A percentile compares a stretch with the other conserved stretches of the same genome.
Evolutionary conservation across 768 basidiomycete genomes (phyloP).

Genomic region (Tricholoma saponaceum): DNA sequence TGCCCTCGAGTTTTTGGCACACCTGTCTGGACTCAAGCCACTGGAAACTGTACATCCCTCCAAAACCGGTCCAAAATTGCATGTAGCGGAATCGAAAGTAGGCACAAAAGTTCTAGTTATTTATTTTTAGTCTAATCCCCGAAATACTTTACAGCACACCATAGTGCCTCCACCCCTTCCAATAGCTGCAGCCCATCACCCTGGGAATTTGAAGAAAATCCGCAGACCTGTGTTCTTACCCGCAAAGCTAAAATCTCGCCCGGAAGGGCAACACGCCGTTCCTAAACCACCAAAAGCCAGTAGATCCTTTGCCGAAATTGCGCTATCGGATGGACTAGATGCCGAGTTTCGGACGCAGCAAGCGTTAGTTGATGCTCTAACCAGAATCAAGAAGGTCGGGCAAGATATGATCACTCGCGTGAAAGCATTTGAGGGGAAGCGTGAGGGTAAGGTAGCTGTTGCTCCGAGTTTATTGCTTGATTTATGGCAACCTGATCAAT

Average conservation of each 20-base stretch:
- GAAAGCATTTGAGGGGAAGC: slow-evolving; percentile 4
- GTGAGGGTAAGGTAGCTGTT: neutral
- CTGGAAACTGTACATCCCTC: neutral
- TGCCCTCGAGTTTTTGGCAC: slow-evolving; percentile 24
- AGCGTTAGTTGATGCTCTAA: slow-evolving; percentile 19
- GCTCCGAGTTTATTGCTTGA: slow-evolving; percentile 4
- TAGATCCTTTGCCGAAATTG: slow-evolving; percentile 9
- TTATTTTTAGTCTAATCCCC: neutral
- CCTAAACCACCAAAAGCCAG: neutral
- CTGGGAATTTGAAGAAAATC: slow-evolving; percentile 29
- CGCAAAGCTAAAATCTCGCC: slow-evolving; percentile 1
- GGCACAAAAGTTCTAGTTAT: neutral
- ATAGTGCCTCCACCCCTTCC: slow-evolving; percentile 25
- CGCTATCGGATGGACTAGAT: slow-evolving; percentile 18
- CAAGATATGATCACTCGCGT: slow-evolving; percentile 4
- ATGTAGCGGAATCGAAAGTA: neutral
- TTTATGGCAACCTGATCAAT: slow-evolving; percentile 14
- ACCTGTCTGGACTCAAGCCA: slow-evolving; percentile 23
- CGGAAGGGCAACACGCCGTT: neutral
- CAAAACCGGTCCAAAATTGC: neutral
- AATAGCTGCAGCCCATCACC: slow-evolving; percentile 46
- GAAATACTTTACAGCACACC: neutral
- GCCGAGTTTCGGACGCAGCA: slow-evolving; percentile 21
- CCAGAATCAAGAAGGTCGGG: slow-evolving; percentile 9
- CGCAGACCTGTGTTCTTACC: slow-evolving; percentile 24